phyloP scores from a whole-genome alignment of 2,329 filamentous ascomycete genomes.

The Penicillium sp. region DNA sequence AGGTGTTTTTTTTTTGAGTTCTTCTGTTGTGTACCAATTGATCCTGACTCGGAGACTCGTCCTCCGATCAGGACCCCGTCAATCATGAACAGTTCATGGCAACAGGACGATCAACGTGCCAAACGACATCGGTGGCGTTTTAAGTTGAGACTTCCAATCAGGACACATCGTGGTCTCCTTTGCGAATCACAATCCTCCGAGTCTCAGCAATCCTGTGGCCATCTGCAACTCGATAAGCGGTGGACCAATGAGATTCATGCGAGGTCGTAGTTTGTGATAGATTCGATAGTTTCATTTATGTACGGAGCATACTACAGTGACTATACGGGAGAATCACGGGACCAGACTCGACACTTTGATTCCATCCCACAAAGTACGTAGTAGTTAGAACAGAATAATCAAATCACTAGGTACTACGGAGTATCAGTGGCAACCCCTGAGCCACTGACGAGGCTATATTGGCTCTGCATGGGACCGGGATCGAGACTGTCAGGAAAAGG shows the following conservation, averaged over 20 bases:
- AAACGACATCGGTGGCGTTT: conserved; percentile 24
- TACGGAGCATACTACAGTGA: no score
- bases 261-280: conserved; percentile 14
- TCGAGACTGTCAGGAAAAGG: background rate
- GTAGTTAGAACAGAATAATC: no score
- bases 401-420: no score
- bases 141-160: conserved; percentile 1
- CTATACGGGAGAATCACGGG: background rate
- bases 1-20: background rate
- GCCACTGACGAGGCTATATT: no score
- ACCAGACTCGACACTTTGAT: no score
- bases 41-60: no score
- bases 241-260: conserved; percentile 12
- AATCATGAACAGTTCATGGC: no score
- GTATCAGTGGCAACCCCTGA: no score
- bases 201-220: no score
- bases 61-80: no score
- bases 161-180: no score
- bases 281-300: conserved; percentile 19
- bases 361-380: no score
- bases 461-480: conserved; percentile 6
- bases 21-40: background rate
- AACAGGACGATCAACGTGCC: conserved; percentile 11
- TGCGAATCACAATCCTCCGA: conserved; percentile 11
- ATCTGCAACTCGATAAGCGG: conserved; percentile 20